Evolutionary conservation across 192 early-diverging fungal genomes (phyloP), one percentile per base, ranked within the genome.

Genomic region (Rhizoclosmatium sp.): DNA sequence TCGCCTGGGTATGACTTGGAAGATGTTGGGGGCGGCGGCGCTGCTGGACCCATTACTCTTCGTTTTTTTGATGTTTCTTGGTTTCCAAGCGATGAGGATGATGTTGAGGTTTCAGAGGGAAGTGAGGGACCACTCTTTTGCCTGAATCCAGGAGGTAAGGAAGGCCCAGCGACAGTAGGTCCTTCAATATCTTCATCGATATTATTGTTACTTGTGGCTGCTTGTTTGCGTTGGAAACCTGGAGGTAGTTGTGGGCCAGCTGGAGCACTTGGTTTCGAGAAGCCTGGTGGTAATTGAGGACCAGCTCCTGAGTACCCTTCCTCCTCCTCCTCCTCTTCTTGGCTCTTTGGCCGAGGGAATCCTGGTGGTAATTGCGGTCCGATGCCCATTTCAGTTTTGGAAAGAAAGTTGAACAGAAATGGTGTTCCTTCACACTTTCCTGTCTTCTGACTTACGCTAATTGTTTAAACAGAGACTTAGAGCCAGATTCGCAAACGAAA

Each of bases 41-140:
- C 58, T 4, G 75, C 41, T n/a, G 75, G 75, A 49, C 75, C 75
- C 64, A 76, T 67, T 64, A 65, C 47, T 4, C 75, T 42, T 19
- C 75, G 61, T 23, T 70, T 69, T 48, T 64, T 64, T 23, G 59
- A n/a, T 51, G 44, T 40, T 45, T 4, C 60, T 4, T 48, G 56
- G 39, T 12, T n/a, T 61, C 3, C 16, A 64, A 21, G 56, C 71
- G 49, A n/a, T 10, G 47, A 45, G 46, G 71, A 39, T 69, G 31
- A 31, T 31, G 31, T 31, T 31, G 31, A 31, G 31, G 31, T 31
- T 31, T 31, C 31, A 31, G 31, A 31, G 31, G 31, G 31, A 31
- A 31, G 31, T 31, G 31, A 31, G 31, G 31, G 31, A 31, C 31
- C 31, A 31, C 31, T 31, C 31, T 31, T 31, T 31, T 31, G 31